Conservation (phyloP, 2,329 filamentous ascomycete genomes). For the Cadophora luteo-olivacea region DNA sequence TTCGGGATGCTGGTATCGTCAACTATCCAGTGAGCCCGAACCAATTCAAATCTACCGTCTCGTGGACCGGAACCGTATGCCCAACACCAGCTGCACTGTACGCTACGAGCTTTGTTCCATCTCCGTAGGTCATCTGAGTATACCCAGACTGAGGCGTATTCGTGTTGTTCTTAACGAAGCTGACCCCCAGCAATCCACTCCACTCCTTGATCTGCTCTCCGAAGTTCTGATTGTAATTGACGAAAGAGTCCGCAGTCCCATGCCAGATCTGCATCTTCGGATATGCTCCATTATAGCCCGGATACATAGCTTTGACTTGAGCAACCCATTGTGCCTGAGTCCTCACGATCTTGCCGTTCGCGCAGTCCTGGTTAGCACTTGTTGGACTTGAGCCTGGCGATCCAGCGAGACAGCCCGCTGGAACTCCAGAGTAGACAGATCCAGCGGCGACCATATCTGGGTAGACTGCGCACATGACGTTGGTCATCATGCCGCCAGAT, state of each 20-base stretch:
- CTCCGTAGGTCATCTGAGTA: constrained; percentile 45
- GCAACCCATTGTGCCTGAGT: constrained; percentile 56
- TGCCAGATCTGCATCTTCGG: constrained; percentile 48
- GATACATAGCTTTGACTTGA: constrained; percentile 50
- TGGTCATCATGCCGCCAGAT: constrained; percentile 54
- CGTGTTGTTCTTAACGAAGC: constrained; percentile 39
- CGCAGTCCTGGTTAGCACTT: constrained; percentile 60
- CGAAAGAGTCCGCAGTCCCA: constrained; percentile 47
- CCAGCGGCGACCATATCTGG: constrained; percentile 54
- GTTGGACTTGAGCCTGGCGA: constrained; percentile 50
- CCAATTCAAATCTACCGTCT: constrained; percentile 40
- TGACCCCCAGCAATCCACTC: constrained; percentile 50
- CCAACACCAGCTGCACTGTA: constrained; percentile 43
- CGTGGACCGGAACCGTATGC: constrained; percentile 43
- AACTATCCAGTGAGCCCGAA: constrained; percentile 27
- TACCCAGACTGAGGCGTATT: constrained; percentile 43
- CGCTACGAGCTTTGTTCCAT: constrained; percentile 44
- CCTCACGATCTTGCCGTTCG: constrained; percentile 35
- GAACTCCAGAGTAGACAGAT: constrained; percentile 51
- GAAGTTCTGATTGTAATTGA: constrained; percentile 49
- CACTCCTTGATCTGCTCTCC: constrained; percentile 54
- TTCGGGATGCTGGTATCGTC: no score
- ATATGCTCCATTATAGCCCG: constrained; percentile 47
- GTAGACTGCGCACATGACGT: constrained; percentile 54
- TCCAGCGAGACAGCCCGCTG: constrained; percentile 51